These are phyloP conservation scores for Rosa hybrid DNA, from an alignment of 331 rosid species.

Conservation along the genomic window DNA sequence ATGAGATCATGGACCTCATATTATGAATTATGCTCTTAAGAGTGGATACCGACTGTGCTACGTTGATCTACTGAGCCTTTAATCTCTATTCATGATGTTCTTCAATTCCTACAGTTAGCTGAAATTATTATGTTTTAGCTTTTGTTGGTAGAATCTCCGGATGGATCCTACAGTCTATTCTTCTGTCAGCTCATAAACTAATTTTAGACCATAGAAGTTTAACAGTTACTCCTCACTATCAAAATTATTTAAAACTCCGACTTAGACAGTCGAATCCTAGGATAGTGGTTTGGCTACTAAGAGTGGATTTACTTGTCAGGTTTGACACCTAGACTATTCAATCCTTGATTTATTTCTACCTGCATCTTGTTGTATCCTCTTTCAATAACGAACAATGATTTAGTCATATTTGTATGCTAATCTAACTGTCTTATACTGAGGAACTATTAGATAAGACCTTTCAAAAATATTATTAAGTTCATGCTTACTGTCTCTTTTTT, in stretches of 20 bases:
- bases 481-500: too few species aligned
- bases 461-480: too few species aligned
- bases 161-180: neutral
- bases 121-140: neutral
- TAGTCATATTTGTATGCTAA: neutral
- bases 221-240: neutral
- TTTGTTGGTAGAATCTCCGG: neutral
- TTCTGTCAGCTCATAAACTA: neutral
- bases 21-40: neutral
- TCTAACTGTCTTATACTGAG: too few species aligned
- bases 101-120: neutral
- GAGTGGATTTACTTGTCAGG: neutral
- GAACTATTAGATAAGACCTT: too few species aligned
- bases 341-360: neutral
- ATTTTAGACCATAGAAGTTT: neutral
- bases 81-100: neutral
- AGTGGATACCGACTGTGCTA: neutral
- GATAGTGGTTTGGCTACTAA: neutral
- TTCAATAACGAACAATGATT: neutral
- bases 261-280: neutral
- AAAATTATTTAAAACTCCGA: neutral
- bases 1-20: neutral
- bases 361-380: neutral
- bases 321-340: neutral
- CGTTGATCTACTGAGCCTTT: neutral